Base-by-base conservation (phyloP, 441 rosid species). In the Kokia cookei region DNA sequence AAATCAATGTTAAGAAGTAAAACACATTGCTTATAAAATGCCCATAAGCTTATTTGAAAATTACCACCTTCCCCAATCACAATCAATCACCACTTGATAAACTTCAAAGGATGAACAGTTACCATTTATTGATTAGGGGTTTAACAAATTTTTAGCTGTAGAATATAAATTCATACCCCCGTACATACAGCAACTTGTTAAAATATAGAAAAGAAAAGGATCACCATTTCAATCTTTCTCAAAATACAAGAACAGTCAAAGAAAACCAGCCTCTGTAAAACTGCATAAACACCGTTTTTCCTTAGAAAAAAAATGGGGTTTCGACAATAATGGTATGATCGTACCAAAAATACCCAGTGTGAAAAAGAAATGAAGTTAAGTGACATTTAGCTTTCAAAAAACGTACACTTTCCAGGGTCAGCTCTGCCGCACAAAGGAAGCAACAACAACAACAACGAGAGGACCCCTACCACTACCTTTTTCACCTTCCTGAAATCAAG, bases 211-310 rank as follows among this genome's bases (percentile, higher is more conserved):
- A 32, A 32, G 1, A 32, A 6, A 5, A 19, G 22, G 37, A 48
- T 14, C 14, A 4, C 17, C 54, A 14, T 14, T 4, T 14, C 14
- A 48, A 14, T 15, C 54, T 14, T 5, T 12, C 4, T 14, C 10
- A 54, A 54, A 54, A 60, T 2, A 37, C 14, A 50, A 24, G 14
- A 45, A 47, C 22, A 42, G 10, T 35, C 17, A 6, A 50, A 45
- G 0, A 59, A 14, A 77, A 73, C 82, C 79, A 54, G 69, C 7
- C 42, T 71, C 81, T 75, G 77, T 82, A 55, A 80, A 84, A 78
- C 87, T 76, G 68, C 82, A 10, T 43, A 19, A 32, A 2, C 26
- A 26, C 24, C 37, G 4, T 32, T 32, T 4, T 32, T 32, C 6
- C 5, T 5, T 19, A 45, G 69, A 43, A 43, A 45, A 22, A 1